Evolutionary conservation across 2,329 filamentous ascomycete genomes (phyloP), one percentile per base, ranked within the genome.

Genomic region (Ophiostoma himal-ulmi): DNA sequence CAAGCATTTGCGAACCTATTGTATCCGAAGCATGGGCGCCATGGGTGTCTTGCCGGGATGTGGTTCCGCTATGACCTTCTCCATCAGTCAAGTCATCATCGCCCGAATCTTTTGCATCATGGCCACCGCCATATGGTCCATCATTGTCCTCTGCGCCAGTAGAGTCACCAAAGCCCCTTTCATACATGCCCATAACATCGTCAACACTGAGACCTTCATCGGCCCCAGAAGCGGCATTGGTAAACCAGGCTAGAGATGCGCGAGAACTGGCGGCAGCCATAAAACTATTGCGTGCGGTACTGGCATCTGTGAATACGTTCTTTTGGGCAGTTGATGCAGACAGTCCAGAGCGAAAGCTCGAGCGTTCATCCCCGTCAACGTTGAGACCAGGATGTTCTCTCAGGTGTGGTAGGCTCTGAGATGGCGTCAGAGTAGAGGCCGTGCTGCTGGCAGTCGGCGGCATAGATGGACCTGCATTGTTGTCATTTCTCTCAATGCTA

Each of bases 261-360:
- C 89, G 84, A 1, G 91, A 93, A 81, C 91, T 96, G 72, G 88
- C 87, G 75, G 91, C 93, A 3, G 93, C 95, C 73, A 90, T 78
- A 68, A 95, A 84, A 76, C 93, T 97, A 78, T 92, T 96, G 72
- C 92, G 86, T 77, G 94, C 92, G 1, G 92, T 96, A n/a, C 89
- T 88, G 5, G 79, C 62, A 6, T 75, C 73, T 1, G 78, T 77
- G 48, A 77, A 78, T 13, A 77, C 74, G 2, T 84, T 86, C 34
- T 90, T 93, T 41, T 84, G 84, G 36, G 81, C 80, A 5, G 85
- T 85, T 3, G 85, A 87, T 48, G 81, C 78, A 22, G 85, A 85
- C 68, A 84, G 78, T 72, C 87, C 85, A 17, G 86, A 87, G 70
- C 85, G 83, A 75, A 83, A 85, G 78, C 85, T 88, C 0, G 83